A percentile compares a stretch with the other conserved stretches of the same genome.
Evolutionary conservation across 139 green algal genomes (phyloP).

Genomic region (Eudorina sp.): DNA sequence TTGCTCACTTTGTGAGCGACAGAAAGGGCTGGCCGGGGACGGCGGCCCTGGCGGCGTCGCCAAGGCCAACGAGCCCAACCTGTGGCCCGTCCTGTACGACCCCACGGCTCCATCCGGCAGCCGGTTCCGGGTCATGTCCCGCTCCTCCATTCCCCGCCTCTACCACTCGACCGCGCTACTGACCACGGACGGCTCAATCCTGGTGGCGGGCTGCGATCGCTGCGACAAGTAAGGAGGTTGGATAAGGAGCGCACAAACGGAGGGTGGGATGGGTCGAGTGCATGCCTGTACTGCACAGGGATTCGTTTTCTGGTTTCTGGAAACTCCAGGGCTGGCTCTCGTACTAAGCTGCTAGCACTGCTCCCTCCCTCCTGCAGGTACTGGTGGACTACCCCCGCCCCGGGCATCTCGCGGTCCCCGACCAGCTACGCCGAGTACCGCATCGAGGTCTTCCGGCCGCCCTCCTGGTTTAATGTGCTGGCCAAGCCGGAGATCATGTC

Average conservation of each 20-base stretch:
- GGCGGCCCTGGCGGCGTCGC: slow-evolving; percentile 7
- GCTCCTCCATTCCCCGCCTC: slow-evolving; percentile 23
- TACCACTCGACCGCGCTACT: slow-evolving; percentile 48
- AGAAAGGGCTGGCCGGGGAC: slow-evolving; percentile 57
- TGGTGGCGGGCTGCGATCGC: slow-evolving; percentile 56
- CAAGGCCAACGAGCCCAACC: slow-evolving; percentile 42
- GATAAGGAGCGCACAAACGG: neutral
- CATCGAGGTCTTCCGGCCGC: slow-evolving; percentile 55
- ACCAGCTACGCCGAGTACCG: slow-evolving; percentile 58
- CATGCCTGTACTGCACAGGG: no score
- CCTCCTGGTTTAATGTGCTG: slow-evolving; percentile 35
- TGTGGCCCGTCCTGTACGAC: slow-evolving; percentile 52
- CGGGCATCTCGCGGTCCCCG: neutral
- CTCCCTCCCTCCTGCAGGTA: neutral
- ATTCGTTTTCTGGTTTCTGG: neutral
- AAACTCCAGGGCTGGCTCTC: no score
- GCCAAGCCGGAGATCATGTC: slow-evolving; percentile 33
- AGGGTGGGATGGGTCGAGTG: no score
- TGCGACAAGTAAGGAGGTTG: slow-evolving; percentile 29
- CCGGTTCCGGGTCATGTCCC: neutral
- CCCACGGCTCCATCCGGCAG: neutral
- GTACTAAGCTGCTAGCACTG: neutral
- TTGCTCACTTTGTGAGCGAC: neutral
- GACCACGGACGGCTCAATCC: slow-evolving; percentile 51
- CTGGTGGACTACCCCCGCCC: slow-evolving; percentile 19